Evolutionary conservation across 768 basidiomycete genomes (phyloP), one percentile per base, ranked within the genome.

Genomic region (Leccinellum rugosiceps): DNA sequence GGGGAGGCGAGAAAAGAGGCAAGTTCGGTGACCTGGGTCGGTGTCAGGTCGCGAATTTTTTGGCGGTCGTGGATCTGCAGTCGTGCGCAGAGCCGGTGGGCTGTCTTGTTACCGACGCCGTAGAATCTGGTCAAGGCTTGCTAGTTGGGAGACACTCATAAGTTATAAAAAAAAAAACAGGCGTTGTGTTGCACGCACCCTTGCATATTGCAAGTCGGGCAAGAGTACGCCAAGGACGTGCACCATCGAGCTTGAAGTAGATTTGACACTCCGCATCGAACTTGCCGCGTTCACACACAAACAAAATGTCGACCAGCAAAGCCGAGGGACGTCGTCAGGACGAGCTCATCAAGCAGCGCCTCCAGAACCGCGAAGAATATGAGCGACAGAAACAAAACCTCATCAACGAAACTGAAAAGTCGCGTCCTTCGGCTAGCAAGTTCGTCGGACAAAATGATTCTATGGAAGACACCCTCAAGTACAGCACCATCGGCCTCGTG

Each of bases 381-480:
- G 86, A 91, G 64, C 82, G 87, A 19, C 88, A 92, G 70, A 91
- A 91, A 65, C 84, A 88, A 68, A 81, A 80, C 47, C 84, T 94
- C 70, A 85, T 91, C 65, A 84, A 81, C 68, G 94, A 97, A 75
- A 94, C 94, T 2, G 92, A 96, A 77, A 95, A 94, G 73, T 87
- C 91, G 38, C 88, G 93, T 30, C 91, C 94, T 4, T 90, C 92
- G 0, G 75, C 84, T 3, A 87, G 88, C 68, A 89, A 94, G 59
- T 98, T 98, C 73, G 90, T 96, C 35, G 92, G 93, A 1, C 92
- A 95, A 71, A 85, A 92, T 74, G 95, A 98, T 69, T 92, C 91
- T 5, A 86, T 97, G 80, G 96, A 98, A 72, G 96, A 98, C 58
- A 81, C 85, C 7, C 80, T 98, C 51, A 97, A 96, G 79, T 81